phyloP scores from a whole-genome alignment of 139 green algal genomes.

The Closterium sp. region DNA sequence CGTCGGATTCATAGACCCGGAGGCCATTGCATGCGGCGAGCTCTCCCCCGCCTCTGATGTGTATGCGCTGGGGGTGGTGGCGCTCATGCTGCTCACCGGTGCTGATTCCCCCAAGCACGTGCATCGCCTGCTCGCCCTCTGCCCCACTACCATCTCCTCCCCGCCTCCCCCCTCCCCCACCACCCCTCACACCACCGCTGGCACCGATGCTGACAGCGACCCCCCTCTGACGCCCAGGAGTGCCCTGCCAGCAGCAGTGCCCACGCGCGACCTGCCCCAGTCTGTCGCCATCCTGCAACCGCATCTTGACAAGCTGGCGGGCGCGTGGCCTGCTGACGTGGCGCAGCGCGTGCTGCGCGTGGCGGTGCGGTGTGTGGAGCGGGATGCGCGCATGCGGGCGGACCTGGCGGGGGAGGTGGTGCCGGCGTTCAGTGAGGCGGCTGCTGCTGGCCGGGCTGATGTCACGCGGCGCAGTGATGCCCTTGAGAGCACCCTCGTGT shows the following conservation, averaged over 20 bases:
- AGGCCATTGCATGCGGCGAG: not conserved
- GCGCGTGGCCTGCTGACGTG: not conserved
- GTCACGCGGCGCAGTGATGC: not conserved
- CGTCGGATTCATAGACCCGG: not conserved
- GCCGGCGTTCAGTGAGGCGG: not conserved
- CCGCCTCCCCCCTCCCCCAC: not conserved
- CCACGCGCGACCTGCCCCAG: not conserved
- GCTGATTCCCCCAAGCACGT: not conserved
- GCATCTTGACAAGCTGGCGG: slow-evolving; percentile 3
- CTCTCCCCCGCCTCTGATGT: not conserved
- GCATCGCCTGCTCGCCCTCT: not conserved
- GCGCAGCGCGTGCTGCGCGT: not conserved
- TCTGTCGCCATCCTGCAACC: not conserved
- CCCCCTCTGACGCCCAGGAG: no score
- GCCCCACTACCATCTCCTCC: not conserved
- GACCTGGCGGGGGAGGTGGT: slow-evolving; percentile 7
- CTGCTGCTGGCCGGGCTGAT: not conserved
- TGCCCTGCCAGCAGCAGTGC: not conserved
- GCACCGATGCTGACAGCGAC: not conserved
- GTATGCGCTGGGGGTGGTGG: not conserved
- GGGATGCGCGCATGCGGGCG: not conserved
- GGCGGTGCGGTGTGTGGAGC: slow-evolving; percentile 8
- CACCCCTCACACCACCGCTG: not conserved
- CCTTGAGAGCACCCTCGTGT: not conserved
- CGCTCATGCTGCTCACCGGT: slow-evolving; percentile 4